Evolutionary conservation across 768 basidiomycete genomes (phyloP), one percentile per base, ranked within the genome.

Genomic region (Suillus lakei): DNA sequence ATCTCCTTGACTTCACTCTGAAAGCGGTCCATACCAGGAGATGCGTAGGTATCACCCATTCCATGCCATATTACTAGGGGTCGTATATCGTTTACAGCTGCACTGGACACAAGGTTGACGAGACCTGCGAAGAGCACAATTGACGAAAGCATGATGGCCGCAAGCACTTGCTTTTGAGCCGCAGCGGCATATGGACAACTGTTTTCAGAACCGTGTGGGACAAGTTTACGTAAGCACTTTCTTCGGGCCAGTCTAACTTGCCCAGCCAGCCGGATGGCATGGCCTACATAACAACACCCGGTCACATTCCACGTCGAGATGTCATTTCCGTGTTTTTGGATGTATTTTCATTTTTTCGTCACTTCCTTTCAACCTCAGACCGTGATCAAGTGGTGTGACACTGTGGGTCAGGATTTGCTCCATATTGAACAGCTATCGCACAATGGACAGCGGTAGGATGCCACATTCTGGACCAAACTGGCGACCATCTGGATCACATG

Each of bases 41-140:
- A 91, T 58, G 83, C 80, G 69, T 93, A 86, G 2, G 89, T 86
- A 77, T 95, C 94, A n/a, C 93, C 91, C 83, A 92, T 72, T 39
- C 91, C 91, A 76, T 92, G 91, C 91, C 91, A 92, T 60, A 92
- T 76, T 34, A 92, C 91, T 23, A 92, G 80, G 9, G 91, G 88
- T 30, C 88, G 80, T 46, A 78, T 36, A 10, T 68, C 26, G 21
- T 61, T 68, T 38, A 69, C 64, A 16, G 64, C 48, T 38, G 66
- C 66, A 56, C 72, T 56, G 15, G 61, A 65, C 26, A 44, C 68
- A n/a, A 69, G 38, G 46, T 56, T 8, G 8, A 59, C 36, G 34
- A 76, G 28, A 15, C 64, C 63, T 41, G 75, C 64, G 51, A 70
- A 72, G 32, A 65, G 28, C 16, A 67, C 44, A 53, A 69, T 43